These are phyloP conservation scores for Fusarium sacchari DNA, from an alignment of 2,329 filamentous ascomycete genomes.

Conservation along the genomic window DNA sequence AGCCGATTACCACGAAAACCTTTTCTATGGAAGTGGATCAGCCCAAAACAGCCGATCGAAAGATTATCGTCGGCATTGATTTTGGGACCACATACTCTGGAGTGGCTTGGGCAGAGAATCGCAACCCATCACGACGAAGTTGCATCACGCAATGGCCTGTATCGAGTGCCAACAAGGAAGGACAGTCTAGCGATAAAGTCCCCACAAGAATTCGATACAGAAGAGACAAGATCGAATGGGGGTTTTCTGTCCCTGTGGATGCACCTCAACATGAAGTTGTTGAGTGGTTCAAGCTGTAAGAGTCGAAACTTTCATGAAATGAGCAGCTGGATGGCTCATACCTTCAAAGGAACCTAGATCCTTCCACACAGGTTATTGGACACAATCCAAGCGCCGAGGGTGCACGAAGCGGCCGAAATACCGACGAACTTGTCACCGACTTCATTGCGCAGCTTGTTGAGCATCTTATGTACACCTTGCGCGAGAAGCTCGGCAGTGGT, in stretches of 20 bases:
- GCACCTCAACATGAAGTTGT: conserved; percentile 52
- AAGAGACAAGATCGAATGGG: conserved; percentile 54
- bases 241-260: conserved; percentile 54
- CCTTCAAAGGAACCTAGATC: conserved; percentile 49
- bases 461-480: conserved; percentile 56
- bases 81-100: conserved; percentile 66
- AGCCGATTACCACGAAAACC: background rate
- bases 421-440: conserved; percentile 56
- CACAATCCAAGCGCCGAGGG: conserved; percentile 43
- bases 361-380: conserved; percentile 48
- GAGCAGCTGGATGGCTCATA: conserved; percentile 10
- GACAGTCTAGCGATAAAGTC: conserved; percentile 56
- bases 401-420: conserved; percentile 46
- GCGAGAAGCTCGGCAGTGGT: conserved; percentile 53
- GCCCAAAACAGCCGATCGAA: conserved; percentile 49
- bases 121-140: conserved; percentile 49
- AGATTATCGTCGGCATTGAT: conserved; percentile 61
- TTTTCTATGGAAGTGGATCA: conserved; percentile 51
- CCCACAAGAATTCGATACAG: conserved; percentile 57
- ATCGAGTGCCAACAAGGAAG: conserved; percentile 48
- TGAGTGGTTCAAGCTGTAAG: conserved; percentile 62
- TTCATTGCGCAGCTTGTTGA: conserved; percentile 57
- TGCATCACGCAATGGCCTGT: conserved; percentile 56
- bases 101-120: conserved; percentile 59
- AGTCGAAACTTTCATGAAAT: background rate